Conservation (phyloP, 208 protist species). For the Trypanosoma lewisi region DNA sequence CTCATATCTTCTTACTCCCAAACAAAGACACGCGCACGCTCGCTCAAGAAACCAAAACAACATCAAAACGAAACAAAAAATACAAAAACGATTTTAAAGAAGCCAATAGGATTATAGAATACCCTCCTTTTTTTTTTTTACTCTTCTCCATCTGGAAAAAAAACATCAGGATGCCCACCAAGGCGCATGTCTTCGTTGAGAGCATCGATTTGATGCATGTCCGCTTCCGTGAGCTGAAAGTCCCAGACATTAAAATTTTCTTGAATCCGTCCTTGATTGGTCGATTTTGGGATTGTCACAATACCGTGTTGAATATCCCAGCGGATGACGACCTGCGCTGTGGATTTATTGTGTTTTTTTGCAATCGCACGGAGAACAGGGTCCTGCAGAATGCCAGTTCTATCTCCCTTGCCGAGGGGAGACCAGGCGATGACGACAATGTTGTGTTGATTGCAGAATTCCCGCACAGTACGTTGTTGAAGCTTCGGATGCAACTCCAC, state of each 20-base stretch:
- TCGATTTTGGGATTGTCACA: constrained; percentile 87
- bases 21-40: no score
- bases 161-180: constrained; percentile 38
- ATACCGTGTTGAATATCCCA: constrained; percentile 70
- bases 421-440: constrained; percentile 86
- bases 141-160: constrained; percentile 33
- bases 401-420: constrained; percentile 64
- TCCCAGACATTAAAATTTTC: constrained; percentile 88
- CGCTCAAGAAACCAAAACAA: no score
- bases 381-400: constrained; percentile 30
- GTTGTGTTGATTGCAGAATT: constrained; percentile 61
- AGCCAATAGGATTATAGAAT: neutral
- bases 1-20: no score
- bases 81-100: constrained; percentile 11
- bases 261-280: constrained; percentile 66
- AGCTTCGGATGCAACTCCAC: constrained; percentile 88
- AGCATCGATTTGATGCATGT: constrained; percentile 57
- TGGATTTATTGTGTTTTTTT: constrained; percentile 47
- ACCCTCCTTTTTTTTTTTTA: constrained; percentile 3
- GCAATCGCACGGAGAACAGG: constrained; percentile 42
- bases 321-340: constrained; percentile 73
- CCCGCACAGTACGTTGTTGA: constrained; percentile 53
- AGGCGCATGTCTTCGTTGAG: constrained; percentile 50
- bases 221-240: constrained; percentile 75
- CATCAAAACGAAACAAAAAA: no score